Percentiles rank a stretch among this genome's conserved stretches.
phyloP scores from a whole-genome alignment of 129 eudicot species.

The Chrysanthemum makinoi region DNA sequence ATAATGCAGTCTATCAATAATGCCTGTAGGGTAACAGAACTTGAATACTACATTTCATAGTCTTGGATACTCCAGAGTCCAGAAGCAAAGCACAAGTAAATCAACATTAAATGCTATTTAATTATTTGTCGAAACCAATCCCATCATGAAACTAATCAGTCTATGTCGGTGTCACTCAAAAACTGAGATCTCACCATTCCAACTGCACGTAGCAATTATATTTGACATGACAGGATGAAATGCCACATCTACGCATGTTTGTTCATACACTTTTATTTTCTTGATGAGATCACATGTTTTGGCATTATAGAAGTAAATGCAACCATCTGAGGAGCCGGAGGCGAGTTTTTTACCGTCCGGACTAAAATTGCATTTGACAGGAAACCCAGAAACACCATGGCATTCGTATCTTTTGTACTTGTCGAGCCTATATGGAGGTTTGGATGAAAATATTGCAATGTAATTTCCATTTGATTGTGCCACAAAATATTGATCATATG shows the following conservation, averaged over 20 bases:
- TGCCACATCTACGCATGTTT: slow-evolving; percentile 79
- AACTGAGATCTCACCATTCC: slow-evolving; percentile 73
- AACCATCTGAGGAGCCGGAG: slow-evolving; percentile 84
- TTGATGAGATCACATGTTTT: slow-evolving; percentile 54
- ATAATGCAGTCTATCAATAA: slow-evolving; percentile 22
- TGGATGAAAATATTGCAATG: slow-evolving; percentile 79
- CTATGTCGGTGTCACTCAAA: slow-evolving; percentile 30
- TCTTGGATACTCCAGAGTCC: slow-evolving; percentile 16
- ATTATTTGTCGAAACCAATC: slow-evolving; percentile 4
- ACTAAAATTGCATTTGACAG: slow-evolving; percentile 76
- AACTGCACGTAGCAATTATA: slow-evolving; percentile 74
- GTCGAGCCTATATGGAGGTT: slow-evolving; percentile 70
- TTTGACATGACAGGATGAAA: slow-evolving; percentile 71
- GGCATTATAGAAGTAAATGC: slow-evolving; percentile 58
- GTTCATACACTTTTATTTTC: slow-evolving; percentile 62
- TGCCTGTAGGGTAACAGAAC: slow-evolving; percentile 18
- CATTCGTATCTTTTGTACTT: slow-evolving; percentile 82
- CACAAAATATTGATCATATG: slow-evolving; percentile 68
- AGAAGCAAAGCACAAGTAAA: slow-evolving; percentile 24
- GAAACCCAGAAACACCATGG: slow-evolving; percentile 80
- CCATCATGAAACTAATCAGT: background rate
- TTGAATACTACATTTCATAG: slow-evolving; percentile 17
- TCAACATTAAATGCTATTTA: slow-evolving; percentile 5
- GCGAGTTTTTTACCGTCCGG: slow-evolving; percentile 60
- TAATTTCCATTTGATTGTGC: slow-evolving; percentile 91